A percentile compares a stretch with the other conserved stretches of the same genome.
phyloP scores from a whole-genome alignment of 2,329 filamentous ascomycete species.

The Botrytis deweyae region DNA sequence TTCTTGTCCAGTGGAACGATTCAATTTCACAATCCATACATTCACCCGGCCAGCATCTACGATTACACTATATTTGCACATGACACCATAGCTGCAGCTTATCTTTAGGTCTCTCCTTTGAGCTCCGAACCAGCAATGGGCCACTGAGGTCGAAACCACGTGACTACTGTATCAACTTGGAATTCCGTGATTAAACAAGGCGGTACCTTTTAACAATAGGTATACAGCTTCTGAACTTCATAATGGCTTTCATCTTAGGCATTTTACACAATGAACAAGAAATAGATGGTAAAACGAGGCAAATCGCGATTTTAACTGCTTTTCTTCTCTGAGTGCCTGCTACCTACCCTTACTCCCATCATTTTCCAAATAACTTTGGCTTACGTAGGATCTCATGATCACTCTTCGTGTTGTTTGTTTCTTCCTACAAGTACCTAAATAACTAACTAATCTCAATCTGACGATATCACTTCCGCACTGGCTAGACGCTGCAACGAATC shows the following conservation, averaged over 20 bases:
- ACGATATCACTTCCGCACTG: neutral
- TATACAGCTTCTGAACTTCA: neutral
- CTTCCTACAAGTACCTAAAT: no score
- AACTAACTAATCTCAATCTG: neutral
- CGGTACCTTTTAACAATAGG: fast-evolving
- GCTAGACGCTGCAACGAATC: neutral
- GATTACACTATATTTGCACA: no score
- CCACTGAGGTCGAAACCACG: neutral
- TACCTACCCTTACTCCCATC: neutral
- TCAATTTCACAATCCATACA: neutral
- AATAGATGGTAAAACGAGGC: neutral
- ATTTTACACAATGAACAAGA: neutral
- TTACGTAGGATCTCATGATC: no score
- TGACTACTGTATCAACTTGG: neutral
- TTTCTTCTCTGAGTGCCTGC: neutral
- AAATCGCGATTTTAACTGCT: neutral
- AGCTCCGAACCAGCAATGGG: neutral
- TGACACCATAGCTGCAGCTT: neutral
- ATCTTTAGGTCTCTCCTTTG: neutral
- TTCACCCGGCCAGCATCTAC: neutral
- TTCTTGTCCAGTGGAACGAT: neutral
- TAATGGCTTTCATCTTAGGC: neutral
- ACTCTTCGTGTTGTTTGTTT: neutral
- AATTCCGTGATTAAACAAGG: neutral
- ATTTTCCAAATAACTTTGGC: neutral